A percentile compares a stretch with the other conserved stretches of the same genome.
Conservation (phyloP, 2,329 filamentous ascomycete species). For the Teratosphaeria gauchensis region DNA sequence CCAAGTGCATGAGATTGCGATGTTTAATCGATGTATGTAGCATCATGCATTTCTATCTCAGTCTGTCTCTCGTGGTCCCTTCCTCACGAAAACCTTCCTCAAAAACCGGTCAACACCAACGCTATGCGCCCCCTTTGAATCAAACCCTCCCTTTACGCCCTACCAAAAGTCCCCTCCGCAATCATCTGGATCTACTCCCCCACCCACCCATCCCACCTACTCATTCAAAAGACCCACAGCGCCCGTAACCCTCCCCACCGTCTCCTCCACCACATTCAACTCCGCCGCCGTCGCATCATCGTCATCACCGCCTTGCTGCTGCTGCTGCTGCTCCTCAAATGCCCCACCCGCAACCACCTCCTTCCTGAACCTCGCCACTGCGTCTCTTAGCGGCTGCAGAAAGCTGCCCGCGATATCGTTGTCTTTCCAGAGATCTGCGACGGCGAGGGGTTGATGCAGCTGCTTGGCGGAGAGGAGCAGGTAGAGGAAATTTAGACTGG, state of each 20-base stretch:
- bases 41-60: no score
- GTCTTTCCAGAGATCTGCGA: conserved; percentile 34
- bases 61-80: no score
- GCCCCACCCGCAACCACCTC: conserved; percentile 28
- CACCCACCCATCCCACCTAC: background rate
- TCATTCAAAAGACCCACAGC: conserved; percentile 21
- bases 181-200: no score
- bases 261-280: conserved; percentile 22
- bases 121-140: no score
- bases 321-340: conserved; percentile 12
- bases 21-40: no score
- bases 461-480: conserved; percentile 42
- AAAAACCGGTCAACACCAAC: no score
- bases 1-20: no score
- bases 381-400: conserved; percentile 33
- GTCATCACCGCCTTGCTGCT: conserved; percentile 24
- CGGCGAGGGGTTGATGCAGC: conserved; percentile 38
- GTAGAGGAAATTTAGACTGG: conserved; percentile 50
- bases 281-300: conserved; percentile 26
- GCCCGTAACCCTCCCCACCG: conserved; percentile 22
- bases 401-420: conserved; percentile 34
- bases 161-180: no score
- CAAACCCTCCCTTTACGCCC: no score
- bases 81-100: no score
- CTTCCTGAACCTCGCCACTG: conserved; percentile 26